Conservation (phyloP, 2,329 filamentous ascomycete species). For the Ophiocordyceps robertsii region DNA sequence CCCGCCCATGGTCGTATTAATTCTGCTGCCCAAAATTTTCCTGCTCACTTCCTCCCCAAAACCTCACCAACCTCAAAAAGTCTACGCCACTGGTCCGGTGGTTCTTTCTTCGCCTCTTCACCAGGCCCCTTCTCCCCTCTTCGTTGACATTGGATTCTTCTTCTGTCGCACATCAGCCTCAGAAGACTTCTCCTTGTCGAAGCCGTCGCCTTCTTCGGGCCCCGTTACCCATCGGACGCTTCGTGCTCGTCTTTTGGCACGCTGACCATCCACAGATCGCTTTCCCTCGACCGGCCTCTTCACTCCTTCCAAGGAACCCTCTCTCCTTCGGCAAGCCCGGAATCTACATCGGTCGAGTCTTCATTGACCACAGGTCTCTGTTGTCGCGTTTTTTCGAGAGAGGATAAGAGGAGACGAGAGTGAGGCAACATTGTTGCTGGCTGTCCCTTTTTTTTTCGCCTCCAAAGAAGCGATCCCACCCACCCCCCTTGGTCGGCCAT, state of each 20-base stretch:
- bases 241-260: conserved; percentile 17
- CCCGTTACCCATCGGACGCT: conserved; percentile 12
- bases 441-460: conserved; percentile 1
- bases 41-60: conserved; percentile 18
- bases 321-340: conserved; percentile 10
- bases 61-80: conserved; percentile 18
- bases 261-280: conserved; percentile 9
- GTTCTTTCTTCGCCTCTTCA: conserved; percentile 12
- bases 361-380: conserved; percentile 1
- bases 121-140: conserved; percentile 17
- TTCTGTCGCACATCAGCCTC: conserved; percentile 16
- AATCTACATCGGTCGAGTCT: conserved; percentile 10
- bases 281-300: conserved; percentile 10
- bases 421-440: neutral
- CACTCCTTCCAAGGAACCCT: conserved; percentile 11
- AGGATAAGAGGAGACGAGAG: neutral
- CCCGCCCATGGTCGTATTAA: conserved; percentile 10
- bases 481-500: conserved; percentile 4
- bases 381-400: conserved; percentile 1
- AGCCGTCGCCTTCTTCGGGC: conserved; percentile 7
- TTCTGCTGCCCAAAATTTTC: conserved; percentile 24
- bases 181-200: conserved; percentile 14
- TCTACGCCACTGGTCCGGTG: conserved; percentile 23
- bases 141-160: conserved; percentile 16
- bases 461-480: neutral